A percentile compares a stretch with the other conserved stretches of the same genome.
phyloP scores from a whole-genome alignment of 2,329 filamentous ascomycete genomes.

The Trichoderma harzianum region DNA sequence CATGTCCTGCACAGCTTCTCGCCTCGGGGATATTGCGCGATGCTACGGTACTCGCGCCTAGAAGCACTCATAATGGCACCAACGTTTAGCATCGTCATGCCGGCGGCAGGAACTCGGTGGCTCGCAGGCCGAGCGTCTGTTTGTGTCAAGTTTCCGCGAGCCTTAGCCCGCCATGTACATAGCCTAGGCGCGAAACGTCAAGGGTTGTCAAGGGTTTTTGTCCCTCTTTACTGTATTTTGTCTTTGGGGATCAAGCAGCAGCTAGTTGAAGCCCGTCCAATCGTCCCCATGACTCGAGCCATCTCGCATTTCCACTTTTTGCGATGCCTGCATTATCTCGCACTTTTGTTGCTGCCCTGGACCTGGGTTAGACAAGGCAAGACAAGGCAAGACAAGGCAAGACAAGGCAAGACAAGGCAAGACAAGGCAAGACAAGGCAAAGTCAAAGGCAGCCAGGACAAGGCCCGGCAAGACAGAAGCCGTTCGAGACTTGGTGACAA shows the following conservation, averaged over 20 bases:
- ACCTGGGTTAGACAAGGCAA: neutral
- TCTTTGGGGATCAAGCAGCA: neutral
- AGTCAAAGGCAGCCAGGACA: neutral
- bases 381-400: neutral
- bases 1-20: neutral
- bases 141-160: neutral
- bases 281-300: neutral
- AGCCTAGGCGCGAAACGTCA: neutral
- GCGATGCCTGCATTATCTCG: constrained; percentile 1
- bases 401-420: neutral
- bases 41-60: neutral
- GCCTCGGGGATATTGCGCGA: neutral
- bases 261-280: neutral
- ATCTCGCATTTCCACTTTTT: neutral
- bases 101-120: neutral
- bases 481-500: neutral
- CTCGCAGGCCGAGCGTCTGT: neutral
- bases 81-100: neutral
- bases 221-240: neutral
- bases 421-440: neutral
- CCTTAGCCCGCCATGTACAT: neutral
- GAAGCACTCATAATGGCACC: neutral
- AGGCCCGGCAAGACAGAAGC: neutral
- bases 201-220: neutral
- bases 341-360: neutral